A percentile compares a stretch with the other conserved stretches of the same genome.
Evolutionary conservation across 306 rosid genomes (phyloP).

Genomic region (Dryas drummondii): DNA sequence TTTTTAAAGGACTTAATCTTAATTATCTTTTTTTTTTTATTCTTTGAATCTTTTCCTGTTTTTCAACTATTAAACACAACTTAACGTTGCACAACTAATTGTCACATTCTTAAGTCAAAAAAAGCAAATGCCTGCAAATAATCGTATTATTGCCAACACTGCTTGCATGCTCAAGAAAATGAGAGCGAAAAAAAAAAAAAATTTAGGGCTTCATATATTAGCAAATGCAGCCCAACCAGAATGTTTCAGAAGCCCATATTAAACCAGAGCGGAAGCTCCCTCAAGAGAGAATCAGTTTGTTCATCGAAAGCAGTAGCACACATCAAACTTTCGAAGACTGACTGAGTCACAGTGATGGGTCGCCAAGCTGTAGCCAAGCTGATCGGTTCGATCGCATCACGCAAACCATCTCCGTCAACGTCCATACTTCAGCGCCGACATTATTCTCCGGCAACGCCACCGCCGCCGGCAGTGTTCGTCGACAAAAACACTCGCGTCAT

Average conservation of each 20-base stretch:
- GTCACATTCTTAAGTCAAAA: background rate
- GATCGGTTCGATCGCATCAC: conserved; percentile 54
- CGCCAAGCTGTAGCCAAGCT: conserved; percentile 63
- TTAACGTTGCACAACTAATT: too few relatives aligned
- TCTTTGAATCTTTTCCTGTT: too few relatives aligned
- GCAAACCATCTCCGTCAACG: conserved; percentile 38
- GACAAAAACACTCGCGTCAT: conserved; percentile 98
- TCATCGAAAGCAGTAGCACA: background rate
- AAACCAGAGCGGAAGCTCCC: background rate
- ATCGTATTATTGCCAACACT: background rate
- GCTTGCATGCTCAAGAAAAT: background rate
- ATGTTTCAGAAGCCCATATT: background rate
- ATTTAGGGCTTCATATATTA: background rate
- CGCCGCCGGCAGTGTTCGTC: conserved; percentile 86
- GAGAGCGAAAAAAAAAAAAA: background rate
- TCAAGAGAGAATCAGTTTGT: background rate
- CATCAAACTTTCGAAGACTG: background rate
- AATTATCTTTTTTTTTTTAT: too few relatives aligned
- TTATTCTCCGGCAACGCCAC: conserved; percentile 55
- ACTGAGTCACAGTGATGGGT: conserved; percentile 45
- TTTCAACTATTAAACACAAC: too few relatives aligned
- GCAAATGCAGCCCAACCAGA: background rate
- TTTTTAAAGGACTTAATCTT: too few relatives aligned
- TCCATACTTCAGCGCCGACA: conserved; percentile 36
- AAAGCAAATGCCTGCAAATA: background rate